Percentiles rank a stretch among this genome's conserved stretches.
phyloP scores from a whole-genome alignment of 2,329 filamentous ascomycete genomes.

The Exophiala xenobiotica region DNA sequence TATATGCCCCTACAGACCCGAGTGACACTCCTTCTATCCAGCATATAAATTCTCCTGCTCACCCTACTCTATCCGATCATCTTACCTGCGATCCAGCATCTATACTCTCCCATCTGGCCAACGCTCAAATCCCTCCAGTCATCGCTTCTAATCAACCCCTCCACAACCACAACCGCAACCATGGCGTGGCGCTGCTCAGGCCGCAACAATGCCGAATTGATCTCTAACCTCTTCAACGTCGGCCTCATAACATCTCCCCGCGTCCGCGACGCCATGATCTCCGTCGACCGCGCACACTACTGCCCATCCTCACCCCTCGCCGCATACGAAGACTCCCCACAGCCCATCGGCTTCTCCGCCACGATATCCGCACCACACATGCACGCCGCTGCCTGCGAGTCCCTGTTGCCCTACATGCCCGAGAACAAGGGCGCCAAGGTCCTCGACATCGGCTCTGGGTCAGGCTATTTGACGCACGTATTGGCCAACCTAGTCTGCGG shows the following conservation, averaged over 20 bases:
- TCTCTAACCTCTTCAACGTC: constrained; percentile 73
- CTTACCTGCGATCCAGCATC: background rate
- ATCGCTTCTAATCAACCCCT: background rate
- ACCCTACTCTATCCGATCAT: background rate
- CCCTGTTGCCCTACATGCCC: constrained; percentile 58
- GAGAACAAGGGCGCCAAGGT: constrained; percentile 54
- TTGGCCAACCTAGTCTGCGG: constrained; percentile 69
- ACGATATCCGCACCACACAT: constrained; percentile 74
- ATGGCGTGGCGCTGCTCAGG: constrained; percentile 95
- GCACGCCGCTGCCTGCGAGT: constrained; percentile 66
- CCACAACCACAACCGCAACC: constrained; percentile 28
- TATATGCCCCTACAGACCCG: background rate
- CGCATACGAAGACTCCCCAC: constrained; percentile 73
- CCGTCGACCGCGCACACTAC: constrained; percentile 90
- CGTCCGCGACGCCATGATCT: constrained; percentile 76
- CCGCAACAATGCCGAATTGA: constrained; percentile 67
- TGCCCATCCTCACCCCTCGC: constrained; percentile 32
- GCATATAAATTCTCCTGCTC: background rate
- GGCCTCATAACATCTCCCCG: constrained; percentile 69
- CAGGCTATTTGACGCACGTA: constrained; percentile 83
- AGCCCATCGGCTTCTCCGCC: constrained; percentile 64
- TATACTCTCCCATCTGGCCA: background rate
- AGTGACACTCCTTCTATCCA: background rate
- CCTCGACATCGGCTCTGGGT: constrained; percentile 73
- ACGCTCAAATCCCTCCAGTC: background rate